Conservation (phyloP, 2,329 filamentous ascomycete species). For the Hypoxylon sp. region DNA sequence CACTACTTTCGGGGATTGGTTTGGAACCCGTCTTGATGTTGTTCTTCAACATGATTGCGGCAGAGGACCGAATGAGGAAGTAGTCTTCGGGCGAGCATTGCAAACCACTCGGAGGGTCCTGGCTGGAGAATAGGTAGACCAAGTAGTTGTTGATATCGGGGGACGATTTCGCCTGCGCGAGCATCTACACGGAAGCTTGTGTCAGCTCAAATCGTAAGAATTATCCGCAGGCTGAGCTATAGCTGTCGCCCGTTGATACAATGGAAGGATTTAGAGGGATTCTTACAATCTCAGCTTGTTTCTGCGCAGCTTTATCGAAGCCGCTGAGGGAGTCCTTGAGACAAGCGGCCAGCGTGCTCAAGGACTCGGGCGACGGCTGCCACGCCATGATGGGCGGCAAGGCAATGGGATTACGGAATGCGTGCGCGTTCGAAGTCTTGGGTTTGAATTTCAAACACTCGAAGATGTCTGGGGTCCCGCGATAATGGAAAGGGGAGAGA, state of each 20-base stretch:
- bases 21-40: constrained; percentile 84
- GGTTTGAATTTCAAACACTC: constrained; percentile 4
- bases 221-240: constrained; percentile 25
- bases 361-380: constrained; percentile 89
- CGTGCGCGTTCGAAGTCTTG: constrained; percentile 24
- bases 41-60: constrained; percentile 96
- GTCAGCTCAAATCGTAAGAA: constrained; percentile 50
- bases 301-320: constrained; percentile 83
- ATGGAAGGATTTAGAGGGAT: constrained; percentile 21
- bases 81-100: constrained; percentile 73
- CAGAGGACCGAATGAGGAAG: constrained; percentile 85
- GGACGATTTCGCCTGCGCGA: constrained; percentile 86
- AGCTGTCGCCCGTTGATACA: background rate
- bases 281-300: constrained; percentile 88
- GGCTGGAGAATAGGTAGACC: constrained; percentile 86
- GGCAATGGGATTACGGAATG: constrained; percentile 34
- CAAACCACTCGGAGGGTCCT: constrained; percentile 73
- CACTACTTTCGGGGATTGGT: constrained; percentile 78
- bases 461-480: constrained; percentile 10
- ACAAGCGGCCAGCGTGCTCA: constrained; percentile 90
- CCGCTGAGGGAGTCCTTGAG: constrained; percentile 93
- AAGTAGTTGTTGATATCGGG: constrained; percentile 99
- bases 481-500: constrained; percentile 6
- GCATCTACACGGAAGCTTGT: constrained; percentile 75
- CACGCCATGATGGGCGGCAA: constrained; percentile 78